Base-by-base conservation (phyloP, 2,329 filamentous ascomycete genomes). In the Chrysoporthe puriensis region DNA sequence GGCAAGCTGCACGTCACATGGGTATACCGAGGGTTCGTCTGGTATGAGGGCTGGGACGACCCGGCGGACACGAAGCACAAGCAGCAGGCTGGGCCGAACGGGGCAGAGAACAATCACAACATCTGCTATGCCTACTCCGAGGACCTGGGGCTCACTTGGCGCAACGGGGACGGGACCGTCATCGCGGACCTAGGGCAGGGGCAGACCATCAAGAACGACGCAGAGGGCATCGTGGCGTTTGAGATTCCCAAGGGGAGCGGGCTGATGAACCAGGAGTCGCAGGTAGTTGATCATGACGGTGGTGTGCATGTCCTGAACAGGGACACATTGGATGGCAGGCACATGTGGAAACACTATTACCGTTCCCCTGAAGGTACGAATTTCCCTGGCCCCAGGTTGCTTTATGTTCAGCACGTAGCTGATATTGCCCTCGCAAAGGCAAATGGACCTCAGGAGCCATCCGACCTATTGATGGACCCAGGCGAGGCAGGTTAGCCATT, bases 231-330 rank as follows among this genome's bases (percentile, higher is more conserved):
- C 59, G 77, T 79, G 18, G 80, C 81, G 1, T 82, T 81, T 64
- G 73, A 73, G 2, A 82, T 85, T n/a, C 78, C 80, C 0, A 82
- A 81, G 70, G 78, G 78, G 4, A 80, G 76, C 32, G 80, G 84
- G 1, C 78, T 85, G 63, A 79, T 81, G 66, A 85, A 85, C 70
- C 83, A 86, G 73, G 83, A 85, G 74, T 79, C 80, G 3, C 83
- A 85, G 70, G 79, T 79, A 8, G 80, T 81, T 2, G 83, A 84
- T 59, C 69, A 70, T 2, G 77, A 76, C 2, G 83, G 83, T 0
- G 79, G 81, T 1, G 81, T 85, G 66, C 83, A 85, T 63, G 79
- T 84, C 0, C 71, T 85, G 42, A 85, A 85, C 70, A 76, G 83
- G 4, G 82, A 85, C 63, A 78, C 75, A 0, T 40, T 74, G 18